Evolutionary conservation across 176 grass and related monocot species (phyloP), one percentile per base, ranked within the genome.

Genomic region (Sorghum bicolor): DNA sequence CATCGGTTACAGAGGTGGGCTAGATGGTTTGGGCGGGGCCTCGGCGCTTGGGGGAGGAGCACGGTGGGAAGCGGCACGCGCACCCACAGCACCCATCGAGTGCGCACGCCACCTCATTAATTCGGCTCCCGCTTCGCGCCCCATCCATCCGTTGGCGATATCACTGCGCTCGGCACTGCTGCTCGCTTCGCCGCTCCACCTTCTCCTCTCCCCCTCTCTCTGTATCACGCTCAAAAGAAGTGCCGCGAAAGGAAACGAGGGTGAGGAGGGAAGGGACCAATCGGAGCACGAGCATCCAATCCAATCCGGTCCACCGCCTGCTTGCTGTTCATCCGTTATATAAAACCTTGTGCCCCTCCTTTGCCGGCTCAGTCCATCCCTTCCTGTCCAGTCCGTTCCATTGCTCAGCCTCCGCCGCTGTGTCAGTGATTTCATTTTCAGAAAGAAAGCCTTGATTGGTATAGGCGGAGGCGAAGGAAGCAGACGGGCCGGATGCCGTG

Each of bases 81-180:
- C 83, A 85, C 66, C 75, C 40, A 64, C 70, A 24, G 67, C 69
- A 80, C 76, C 67, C 84, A 86, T 86, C 84, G 76, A 86, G 84
- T 80, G 76, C 84, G 84, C 76, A 86, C 76, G 84, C 84, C 84
- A 80, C 76, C 76, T 73, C 84, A 86, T 86, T 80, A 73, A 65
- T 80, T 80, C 44, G 36, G 4, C 31, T 52, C 76, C 30, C 64
- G 20, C 20, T 8, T 38, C 30, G 29, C 3, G 28, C 41, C 61
- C 47, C 14, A 52, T 52, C 68, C 71, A 74, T 74, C 19, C 48
- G 4, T 31, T 25, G 38, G 37, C 84, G n/a, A n/a, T n/a, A 64
- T 80, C 84, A 72, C 75, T 72, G 75, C 76, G 22, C 32, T 13
- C 70, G 16, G 25, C 61, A 20, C 25, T 32, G 53, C 20, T 40